phyloP scores from a whole-genome alignment of 768 basidiomycete species.

The Tephrocybe rancida region DNA sequence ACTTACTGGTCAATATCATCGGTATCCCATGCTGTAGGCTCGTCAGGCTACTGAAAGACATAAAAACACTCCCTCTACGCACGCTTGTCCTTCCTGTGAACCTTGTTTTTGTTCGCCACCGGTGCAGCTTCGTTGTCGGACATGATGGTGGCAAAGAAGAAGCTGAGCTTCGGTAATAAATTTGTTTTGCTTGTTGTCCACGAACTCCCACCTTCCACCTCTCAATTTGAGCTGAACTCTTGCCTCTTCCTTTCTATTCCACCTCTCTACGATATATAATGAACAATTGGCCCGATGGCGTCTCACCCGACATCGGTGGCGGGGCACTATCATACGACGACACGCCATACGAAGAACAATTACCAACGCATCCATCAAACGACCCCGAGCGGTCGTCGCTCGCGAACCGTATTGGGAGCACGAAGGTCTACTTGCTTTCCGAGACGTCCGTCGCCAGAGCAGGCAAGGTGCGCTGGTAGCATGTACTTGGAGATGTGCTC shows the following conservation, averaged over 20 bases:
- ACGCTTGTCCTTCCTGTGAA: slow-evolving; percentile 96
- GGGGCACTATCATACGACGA: slow-evolving; percentile 56
- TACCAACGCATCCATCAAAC: slow-evolving; percentile 34
- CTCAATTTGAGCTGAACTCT: no score
- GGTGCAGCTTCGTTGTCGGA: slow-evolving; percentile 44
- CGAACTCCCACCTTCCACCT: slow-evolving; percentile 2
- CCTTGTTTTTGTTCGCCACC: slow-evolving; percentile 80
- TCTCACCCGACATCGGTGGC: slow-evolving; percentile 29
- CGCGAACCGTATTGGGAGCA: slow-evolving; percentile 68
- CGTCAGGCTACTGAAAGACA: slow-evolving; percentile 11
- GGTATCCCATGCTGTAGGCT: slow-evolving; percentile 89
- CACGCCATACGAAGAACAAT: slow-evolving; percentile 60
- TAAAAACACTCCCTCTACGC: slow-evolving; percentile 27
- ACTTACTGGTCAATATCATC: slow-evolving; percentile 98
- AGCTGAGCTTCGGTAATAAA: slow-evolving; percentile 9
- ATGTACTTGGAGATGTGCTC: slow-evolving; percentile 36
- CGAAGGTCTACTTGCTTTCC: slow-evolving; percentile 78
- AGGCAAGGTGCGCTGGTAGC: slow-evolving; percentile 73
- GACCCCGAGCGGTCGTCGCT: slow-evolving; percentile 40
- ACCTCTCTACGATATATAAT: slow-evolving; percentile 30
- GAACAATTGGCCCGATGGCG: slow-evolving; percentile 48
- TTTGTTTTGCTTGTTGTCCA: slow-evolving; percentile 13
- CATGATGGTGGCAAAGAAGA: slow-evolving; percentile 28
- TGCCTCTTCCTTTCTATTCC: slow-evolving; percentile 7
- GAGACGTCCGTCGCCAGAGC: slow-evolving; percentile 61